Conservation (phyloP, 805 yeast species). For the Kodamaea restingae region DNA sequence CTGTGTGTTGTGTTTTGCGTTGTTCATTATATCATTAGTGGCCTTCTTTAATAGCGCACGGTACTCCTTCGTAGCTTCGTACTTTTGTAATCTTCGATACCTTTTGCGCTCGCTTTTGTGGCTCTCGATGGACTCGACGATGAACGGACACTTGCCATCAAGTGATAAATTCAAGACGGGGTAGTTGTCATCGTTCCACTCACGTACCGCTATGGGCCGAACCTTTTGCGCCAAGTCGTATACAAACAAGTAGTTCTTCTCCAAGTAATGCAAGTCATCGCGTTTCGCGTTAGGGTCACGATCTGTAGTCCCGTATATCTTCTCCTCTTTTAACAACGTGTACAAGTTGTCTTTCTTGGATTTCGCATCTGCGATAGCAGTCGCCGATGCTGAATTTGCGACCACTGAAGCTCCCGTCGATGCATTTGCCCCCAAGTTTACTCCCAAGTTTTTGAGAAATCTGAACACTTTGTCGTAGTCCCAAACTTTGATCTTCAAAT, state of each 20-base stretch:
- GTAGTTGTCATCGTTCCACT: conserved; percentile 56
- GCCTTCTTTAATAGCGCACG: conserved; percentile 35
- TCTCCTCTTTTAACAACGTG: conserved; percentile 76
- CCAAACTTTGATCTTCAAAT: conserved; percentile 76
- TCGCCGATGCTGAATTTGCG: neutral
- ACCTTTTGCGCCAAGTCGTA: conserved; percentile 76
- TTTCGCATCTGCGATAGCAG: conserved; percentile 2
- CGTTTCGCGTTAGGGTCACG: conserved; percentile 82
- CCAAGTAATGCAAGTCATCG: conserved; percentile 81
- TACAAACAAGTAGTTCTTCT: conserved; percentile 64
- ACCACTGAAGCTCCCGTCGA: conserved; percentile 1
- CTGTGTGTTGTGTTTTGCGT: conserved; percentile 20
- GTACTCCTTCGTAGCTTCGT: conserved; percentile 40
- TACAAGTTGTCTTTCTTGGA: conserved; percentile 20
- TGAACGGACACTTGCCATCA: conserved; percentile 80
- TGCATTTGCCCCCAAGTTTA: conserved; percentile 10
- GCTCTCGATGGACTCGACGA: conserved; percentile 48
- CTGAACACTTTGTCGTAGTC: conserved; percentile 78
- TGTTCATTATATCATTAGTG: conserved; percentile 29
- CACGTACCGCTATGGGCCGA: conserved; percentile 78
- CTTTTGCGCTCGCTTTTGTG: conserved; percentile 40
- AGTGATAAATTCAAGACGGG: conserved; percentile 62
- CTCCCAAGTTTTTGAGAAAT: conserved; percentile 63
- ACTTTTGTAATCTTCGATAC: conserved; percentile 36
- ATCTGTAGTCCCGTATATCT: conserved; percentile 80